Evolutionary conservation across 768 basidiomycete genomes (phyloP), one percentile per base, ranked within the genome.

Genomic region (Dictyophora rubrovolvata): DNA sequence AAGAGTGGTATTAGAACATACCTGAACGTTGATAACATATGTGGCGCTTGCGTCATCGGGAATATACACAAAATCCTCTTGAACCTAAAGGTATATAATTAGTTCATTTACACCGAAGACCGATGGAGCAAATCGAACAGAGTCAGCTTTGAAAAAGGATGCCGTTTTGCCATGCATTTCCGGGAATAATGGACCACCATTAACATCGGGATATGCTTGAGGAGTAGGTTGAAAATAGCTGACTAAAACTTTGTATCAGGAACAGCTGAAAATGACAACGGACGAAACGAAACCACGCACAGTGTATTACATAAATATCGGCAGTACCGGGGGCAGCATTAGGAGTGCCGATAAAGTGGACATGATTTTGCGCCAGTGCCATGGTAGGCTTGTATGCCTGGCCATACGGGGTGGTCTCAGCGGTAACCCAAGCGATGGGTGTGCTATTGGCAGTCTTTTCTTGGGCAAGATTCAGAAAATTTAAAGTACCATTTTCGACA

Each of bases 271-370:
- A 18, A n/a, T 9, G 33, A 36, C 48, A 58, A 42, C 18, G 2
- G 16, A 36, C 21, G n/a, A 20, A 54, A 33, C 21, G 1, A 50
- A 21, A 14, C n/a, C 16, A 74, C 86, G 64, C 65, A 87, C 89
- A 94, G 70, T 94, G 92, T 61, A 94, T 88, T 23, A 93, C 89
- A 63, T 89, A 94, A 59, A 93, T 86, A 55, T 83, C 74, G 1
- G 83, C 85, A 46, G 77, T 80, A 11, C 91, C 91, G 18, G 86
- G 79, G n/a, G 80, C 59, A 7, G 79, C 75, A 21, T 75, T 77
- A 9, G 89, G 86, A 1, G 88, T 82, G 61, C 87, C 75, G 21
- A 93, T 74, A 79, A 91, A 93, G 69, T 86, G 82, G 55, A 94
- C 76, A 67, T 94, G 92, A 69, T 94, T 94, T 65, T 89, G 83